Percentiles rank a stretch among this genome's conserved stretches.
Conservation (phyloP, 768 basidiomycete species). For the Multifurca ochricompacta region DNA sequence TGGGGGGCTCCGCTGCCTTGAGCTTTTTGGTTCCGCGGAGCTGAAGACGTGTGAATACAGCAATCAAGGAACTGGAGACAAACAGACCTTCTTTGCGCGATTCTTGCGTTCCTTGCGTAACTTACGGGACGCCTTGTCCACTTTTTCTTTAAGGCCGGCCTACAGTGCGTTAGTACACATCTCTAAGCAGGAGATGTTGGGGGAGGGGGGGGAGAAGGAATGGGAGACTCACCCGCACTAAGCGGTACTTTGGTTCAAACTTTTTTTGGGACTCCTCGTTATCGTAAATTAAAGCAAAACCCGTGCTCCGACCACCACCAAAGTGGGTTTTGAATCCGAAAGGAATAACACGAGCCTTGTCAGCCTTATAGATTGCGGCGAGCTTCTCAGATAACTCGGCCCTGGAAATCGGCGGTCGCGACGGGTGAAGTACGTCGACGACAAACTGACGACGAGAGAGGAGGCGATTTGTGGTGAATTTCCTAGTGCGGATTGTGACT, state of each 20-base stretch:
- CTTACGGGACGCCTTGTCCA: conserved; percentile 89
- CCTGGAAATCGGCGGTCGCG: conserved; percentile 88
- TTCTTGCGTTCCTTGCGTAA: conserved; percentile 99
- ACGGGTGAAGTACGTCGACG: conserved; percentile 93
- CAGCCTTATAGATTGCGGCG: conserved; percentile 85
- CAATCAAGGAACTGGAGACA: background rate
- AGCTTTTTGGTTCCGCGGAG: conserved; percentile 91
- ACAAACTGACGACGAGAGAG: conserved; percentile 94
- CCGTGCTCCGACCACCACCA: conserved; percentile 96
- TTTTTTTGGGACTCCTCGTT: conserved; percentile 90
- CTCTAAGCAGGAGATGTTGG: background rate
- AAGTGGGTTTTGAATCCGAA: conserved; percentile 95
- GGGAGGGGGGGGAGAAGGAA: background rate
- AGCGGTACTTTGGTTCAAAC: conserved; percentile 94
- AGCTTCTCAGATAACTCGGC: conserved; percentile 89
- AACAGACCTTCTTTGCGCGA: conserved; percentile 94
- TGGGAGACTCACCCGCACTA: conserved; percentile 72
- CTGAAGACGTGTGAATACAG: too few species aligned
- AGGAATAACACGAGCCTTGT: conserved; percentile 83
- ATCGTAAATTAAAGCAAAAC: conserved; percentile 97
- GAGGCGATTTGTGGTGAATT: conserved; percentile 99
- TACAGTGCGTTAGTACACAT: conserved; percentile 24
- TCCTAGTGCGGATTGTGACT: conserved; percentile 94
- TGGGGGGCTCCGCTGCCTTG: conserved; percentile 86
- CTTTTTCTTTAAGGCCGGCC: conserved; percentile 67